Base-by-base conservation (phyloP, 2,329 filamentous ascomycete genomes). In the Exophiala sp. region DNA sequence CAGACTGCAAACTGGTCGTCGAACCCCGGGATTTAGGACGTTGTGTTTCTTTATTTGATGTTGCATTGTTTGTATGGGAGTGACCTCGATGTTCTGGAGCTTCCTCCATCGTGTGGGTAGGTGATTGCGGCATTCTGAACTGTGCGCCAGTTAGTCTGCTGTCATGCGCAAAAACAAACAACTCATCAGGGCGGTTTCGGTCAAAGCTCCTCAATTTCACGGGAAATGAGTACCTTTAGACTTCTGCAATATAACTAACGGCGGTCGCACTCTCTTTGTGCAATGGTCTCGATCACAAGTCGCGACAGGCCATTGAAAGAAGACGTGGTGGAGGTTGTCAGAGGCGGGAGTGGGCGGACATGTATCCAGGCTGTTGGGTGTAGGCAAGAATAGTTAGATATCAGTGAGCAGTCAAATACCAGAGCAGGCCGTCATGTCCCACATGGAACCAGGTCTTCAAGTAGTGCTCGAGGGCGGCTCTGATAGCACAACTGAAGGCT, bases 1-100 rank as follows among this genome's bases (percentile, higher is more conserved):
- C 71, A n/a, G 71, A 73, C 54, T 73, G 70, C 42, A 73, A 68
- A 55, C 71, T 74, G 27, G 70, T 67, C 8, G 71, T 73, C 39
- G 70, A 73, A 27, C 69, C 71, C 63, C 70, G 64, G 27, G 71
- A 74, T 47, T 70, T 64, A 43, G 71, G 68, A 44, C 68, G 69
- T 43, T 66, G 68, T 58, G 50, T 56, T 48, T 56, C 56, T 55
- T 50, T 52, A 45, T 41, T 43, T 42, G 52, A 50, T 27, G 30
- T 41, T 29, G 48, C 39, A 43, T 50, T 52, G 44, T 51, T 53
- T 49, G 47, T 37, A 51, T 47, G 47, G 37, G 45, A 19, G 37
- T 42, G 34, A 44, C 45, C 48, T 37, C 42, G 34, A 11, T 43
- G 44, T 42, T 52, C 54, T 44, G 47, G 46, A 53, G 51, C 46